These are phyloP conservation scores for Aegilops speltoides DNA, from an alignment of 176 grass and related monocot genomes.

Conservation along the genomic window DNA sequence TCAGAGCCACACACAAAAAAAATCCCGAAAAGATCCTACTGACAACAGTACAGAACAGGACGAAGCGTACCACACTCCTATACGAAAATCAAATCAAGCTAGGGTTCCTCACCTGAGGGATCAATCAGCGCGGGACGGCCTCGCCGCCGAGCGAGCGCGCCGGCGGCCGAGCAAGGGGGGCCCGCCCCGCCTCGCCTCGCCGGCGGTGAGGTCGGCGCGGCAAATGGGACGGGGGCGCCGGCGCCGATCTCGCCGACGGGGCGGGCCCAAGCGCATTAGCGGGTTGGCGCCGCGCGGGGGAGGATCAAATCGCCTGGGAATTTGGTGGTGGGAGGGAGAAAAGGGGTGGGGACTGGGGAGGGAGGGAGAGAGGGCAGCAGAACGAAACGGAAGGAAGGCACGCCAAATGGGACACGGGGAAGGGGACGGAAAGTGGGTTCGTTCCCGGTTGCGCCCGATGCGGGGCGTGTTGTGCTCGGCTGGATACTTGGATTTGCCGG, in stretches of 20 bases:
- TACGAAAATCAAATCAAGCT: not conserved
- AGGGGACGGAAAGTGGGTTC: not conserved
- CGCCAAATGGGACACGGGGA: slow-evolving; percentile 3
- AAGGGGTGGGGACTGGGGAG: no score
- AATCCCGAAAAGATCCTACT: not conserved
- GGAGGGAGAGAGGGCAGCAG: not conserved
- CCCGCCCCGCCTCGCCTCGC: not conserved
- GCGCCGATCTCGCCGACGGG: not conserved
- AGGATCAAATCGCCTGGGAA: not conserved
- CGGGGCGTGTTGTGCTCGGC: no score
- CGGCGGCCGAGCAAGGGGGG: not conserved
- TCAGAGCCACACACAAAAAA: not conserved
- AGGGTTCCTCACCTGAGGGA: not conserved
- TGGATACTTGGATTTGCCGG: slow-evolving; percentile 28
- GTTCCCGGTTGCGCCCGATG: not conserved
- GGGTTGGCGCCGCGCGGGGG: not conserved
- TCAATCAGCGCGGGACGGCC: not conserved
- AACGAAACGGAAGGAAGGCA: slow-evolving; percentile 13
- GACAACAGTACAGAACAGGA: not conserved
- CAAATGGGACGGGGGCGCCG: not conserved
- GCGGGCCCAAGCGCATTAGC: not conserved
- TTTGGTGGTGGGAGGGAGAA: slow-evolving; percentile 14
- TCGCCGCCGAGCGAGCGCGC: not conserved
- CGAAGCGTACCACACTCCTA: not conserved
- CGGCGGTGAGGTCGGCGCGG: not conserved